Evolutionary conservation across 2,329 filamentous ascomycete genomes (phyloP).

Genomic region (Daldinia eschscholtzii): DNA sequence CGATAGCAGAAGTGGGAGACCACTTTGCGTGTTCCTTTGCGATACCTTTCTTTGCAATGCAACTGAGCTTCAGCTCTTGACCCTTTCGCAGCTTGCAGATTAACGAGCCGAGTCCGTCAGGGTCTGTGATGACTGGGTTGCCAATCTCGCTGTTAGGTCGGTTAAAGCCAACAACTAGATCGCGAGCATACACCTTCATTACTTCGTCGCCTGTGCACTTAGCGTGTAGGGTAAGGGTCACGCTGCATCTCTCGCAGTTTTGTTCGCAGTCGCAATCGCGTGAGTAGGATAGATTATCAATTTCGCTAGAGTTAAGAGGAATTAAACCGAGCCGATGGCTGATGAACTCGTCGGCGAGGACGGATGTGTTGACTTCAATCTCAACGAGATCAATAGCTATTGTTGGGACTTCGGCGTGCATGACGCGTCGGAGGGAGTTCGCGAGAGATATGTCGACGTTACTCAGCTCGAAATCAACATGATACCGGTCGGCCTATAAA

Average conservation of each 20-base stretch:
- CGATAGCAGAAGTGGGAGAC: conserved; percentile 91
- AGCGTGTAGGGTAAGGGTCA: conserved; percentile 85
- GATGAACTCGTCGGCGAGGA: conserved; percentile 95
- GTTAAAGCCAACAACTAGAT: conserved; percentile 79
- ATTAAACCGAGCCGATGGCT: conserved; percentile 92
- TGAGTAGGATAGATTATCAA: conserved; percentile 85
- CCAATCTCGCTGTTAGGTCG: conserved; percentile 82
- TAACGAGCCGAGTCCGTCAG: conserved; percentile 82
- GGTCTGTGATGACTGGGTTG: conserved; percentile 84
- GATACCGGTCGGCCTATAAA: conserved; percentile 77
- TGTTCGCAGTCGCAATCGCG: conserved; percentile 97
- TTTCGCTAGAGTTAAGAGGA: conserved; percentile 85
- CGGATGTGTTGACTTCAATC: conserved; percentile 92
- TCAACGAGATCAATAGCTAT: conserved; percentile 96
- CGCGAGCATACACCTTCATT: conserved; percentile 94
- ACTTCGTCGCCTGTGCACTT: conserved; percentile 87
- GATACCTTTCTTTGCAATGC: conserved; percentile 97
- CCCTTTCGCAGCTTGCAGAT: conserved; percentile 91
- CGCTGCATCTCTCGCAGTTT: conserved; percentile 91
- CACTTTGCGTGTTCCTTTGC: conserved; percentile 99
- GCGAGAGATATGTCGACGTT: conserved; percentile 92
- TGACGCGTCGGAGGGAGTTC: conserved; percentile 90
- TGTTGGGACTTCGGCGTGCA: conserved; percentile 93
- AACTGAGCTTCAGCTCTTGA: conserved; percentile 90
- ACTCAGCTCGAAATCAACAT: conserved; percentile 91